A percentile compares a stretch with the other conserved stretches of the same genome.
Evolutionary conservation across 768 basidiomycete species (phyloP).

Genomic region (Termitomyces sp.): DNA sequence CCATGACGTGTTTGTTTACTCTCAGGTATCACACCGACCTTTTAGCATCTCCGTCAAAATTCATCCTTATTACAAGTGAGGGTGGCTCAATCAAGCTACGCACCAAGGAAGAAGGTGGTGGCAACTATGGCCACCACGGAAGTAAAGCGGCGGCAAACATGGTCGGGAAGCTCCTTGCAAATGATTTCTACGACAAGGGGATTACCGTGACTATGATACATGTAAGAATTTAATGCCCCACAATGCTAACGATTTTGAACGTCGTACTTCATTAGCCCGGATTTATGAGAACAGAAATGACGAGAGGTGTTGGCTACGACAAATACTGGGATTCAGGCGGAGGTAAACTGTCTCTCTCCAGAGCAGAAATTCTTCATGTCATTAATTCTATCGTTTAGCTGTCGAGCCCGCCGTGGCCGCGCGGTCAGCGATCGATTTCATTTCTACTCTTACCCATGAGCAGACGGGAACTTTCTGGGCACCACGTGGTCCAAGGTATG

Average conservation of each 20-base stretch:
- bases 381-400: conserved; percentile 22
- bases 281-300: conserved; percentile 46
- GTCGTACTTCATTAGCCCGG: conserved; percentile 30
- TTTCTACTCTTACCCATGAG: conserved; percentile 25
- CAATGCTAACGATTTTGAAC: background rate
- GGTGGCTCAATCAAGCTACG: conserved; percentile 40
- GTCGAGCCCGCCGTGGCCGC: conserved; percentile 41
- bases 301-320: conserved; percentile 40
- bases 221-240: conserved; percentile 19
- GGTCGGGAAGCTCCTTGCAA: conserved; percentile 38
- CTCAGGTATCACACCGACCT: conserved; percentile 16
- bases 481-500: conserved; percentile 37
- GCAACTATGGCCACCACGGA: conserved; percentile 47
- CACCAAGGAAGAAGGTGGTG: conserved; percentile 41
- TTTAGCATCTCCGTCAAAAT: conserved; percentile 28
- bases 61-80: conserved; percentile 43
- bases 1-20: no score
- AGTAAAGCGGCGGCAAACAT: conserved; percentile 47
- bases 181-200: conserved; percentile 34
- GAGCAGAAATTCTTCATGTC: background rate
- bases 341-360: conserved; percentile 21
- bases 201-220: conserved; percentile 40
- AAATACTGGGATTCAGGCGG: conserved; percentile 40
- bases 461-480: conserved; percentile 43
- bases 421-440: conserved; percentile 32